Evolutionary conservation across 2,329 filamentous ascomycete genomes (phyloP).

Genomic region (Scortechinia acanthostroma): DNA sequence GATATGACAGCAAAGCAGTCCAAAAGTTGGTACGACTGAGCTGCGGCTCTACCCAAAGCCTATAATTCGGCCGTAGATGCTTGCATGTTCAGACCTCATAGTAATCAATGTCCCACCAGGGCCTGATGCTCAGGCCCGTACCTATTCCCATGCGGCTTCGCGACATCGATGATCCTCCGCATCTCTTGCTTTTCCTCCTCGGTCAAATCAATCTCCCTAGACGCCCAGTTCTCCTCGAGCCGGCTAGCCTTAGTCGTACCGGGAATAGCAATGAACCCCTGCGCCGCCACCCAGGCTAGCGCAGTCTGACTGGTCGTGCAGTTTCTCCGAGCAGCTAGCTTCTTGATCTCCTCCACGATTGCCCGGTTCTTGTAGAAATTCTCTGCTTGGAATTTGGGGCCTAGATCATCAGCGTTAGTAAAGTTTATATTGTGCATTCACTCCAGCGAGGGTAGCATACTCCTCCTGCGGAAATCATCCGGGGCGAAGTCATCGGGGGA

Average conservation of each 20-base stretch:
- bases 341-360: conserved; percentile 30
- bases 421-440: conserved; percentile 9
- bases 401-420: conserved; percentile 6
- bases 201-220: conserved; percentile 18
- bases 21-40: too few relatives aligned
- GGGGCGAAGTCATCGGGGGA: conserved; percentile 34
- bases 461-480: conserved; percentile 26
- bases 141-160: conserved; percentile 23
- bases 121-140: conserved; percentile 10
- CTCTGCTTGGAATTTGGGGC: conserved; percentile 28
- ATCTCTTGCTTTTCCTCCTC: conserved; percentile 25
- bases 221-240: conserved; percentile 24
- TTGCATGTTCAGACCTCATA: too few relatives aligned
- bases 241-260: conserved; percentile 25
- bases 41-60: too few relatives aligned
- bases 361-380: conserved; percentile 33
- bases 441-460: conserved; percentile 14
- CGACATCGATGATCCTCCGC: conserved; percentile 20
- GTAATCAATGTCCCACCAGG: conserved; percentile 1
- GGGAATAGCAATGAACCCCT: conserved; percentile 28
- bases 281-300: conserved; percentile 24
- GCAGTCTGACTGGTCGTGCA: conserved; percentile 21
- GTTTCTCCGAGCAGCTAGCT: conserved; percentile 21
- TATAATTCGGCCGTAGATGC: too few relatives aligned
- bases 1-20: too few relatives aligned